Percentiles rank a stretch among this genome's conserved stretches.
phyloP scores from a whole-genome alignment of 2,329 filamentous ascomycete genomes.

The Cladosporium sp. region DNA sequence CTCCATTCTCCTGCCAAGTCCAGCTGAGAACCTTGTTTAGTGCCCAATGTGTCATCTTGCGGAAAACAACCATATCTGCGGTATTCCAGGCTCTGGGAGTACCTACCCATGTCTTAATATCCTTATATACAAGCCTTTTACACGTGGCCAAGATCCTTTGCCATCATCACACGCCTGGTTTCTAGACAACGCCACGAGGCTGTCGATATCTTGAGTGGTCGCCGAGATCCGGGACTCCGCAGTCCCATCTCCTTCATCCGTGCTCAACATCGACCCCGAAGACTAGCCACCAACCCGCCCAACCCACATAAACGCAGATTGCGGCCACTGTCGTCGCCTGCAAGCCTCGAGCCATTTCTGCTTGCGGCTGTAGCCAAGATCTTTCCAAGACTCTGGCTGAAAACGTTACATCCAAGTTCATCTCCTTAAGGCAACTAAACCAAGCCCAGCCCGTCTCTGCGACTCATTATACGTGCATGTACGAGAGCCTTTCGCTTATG shows the following conservation, averaged over 20 bases:
- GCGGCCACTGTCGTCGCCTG: neutral
- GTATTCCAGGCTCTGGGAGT: too few relatives aligned
- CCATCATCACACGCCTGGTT: neutral
- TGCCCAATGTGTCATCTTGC: too few relatives aligned
- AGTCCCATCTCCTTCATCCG: neutral
- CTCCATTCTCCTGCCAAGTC: too few relatives aligned
- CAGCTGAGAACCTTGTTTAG: too few relatives aligned
- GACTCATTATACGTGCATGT: too few relatives aligned
- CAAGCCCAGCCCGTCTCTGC: neutral
- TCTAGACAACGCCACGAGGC: neutral
- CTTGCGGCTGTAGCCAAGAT: neutral
- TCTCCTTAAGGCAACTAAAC: neutral
- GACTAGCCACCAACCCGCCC: too few relatives aligned
- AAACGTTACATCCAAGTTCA: neutral
- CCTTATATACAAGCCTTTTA: neutral
- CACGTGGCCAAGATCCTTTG: neutral
- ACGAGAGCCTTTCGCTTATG: too few relatives aligned
- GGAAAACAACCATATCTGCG: neutral
- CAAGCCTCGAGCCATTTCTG: neutral
- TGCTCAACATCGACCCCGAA: slow-evolving; percentile 2
- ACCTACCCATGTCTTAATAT: too few relatives aligned
- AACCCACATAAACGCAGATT: neutral
- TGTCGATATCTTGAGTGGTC: neutral
- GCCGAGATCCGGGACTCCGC: slow-evolving; percentile 7
- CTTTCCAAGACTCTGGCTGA: neutral